Evolutionary conservation across 192 early-diverging fungal species (phyloP), one percentile per base, ranked within the genome.

Genomic region (Gamsiella multidivaricata): DNA sequence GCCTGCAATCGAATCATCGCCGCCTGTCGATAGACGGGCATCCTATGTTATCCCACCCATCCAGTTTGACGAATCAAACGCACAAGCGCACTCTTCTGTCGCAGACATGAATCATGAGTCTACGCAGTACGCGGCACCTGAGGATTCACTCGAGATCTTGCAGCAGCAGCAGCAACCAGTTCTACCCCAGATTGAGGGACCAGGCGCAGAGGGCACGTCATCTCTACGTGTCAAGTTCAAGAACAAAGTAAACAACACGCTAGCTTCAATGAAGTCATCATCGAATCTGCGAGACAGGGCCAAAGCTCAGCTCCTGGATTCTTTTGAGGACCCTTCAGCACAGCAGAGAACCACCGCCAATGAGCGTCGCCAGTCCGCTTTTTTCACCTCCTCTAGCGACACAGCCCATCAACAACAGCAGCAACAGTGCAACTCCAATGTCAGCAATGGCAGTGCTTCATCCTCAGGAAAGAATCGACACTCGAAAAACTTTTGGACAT

Each of bases 201-300:
- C 12, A n/a, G 12, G 25, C 20, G 10, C 18, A 23, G 56, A 60
- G 5, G 61, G 54, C 23, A 17, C 25, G 3, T 61, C 74, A 3
- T 78, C 74, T 1, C 52, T 78, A 0, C 65, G 74, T 28, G 53
- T 55, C 25, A 78, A 78, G 26, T 64, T 78, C 36, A 78, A 69
- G 55, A 78, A 68, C 50, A 58, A 57, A 11, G 65, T 76, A 22
- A 47, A 55, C 52, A 76, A 31, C 52, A 76, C 64, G 18, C 59
- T 78, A 22, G 74, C 74, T 20, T 78, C 74, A 1, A 78, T 78
- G 28, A 62, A 59, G 47, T 78, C 74, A 0, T 69, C 74, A 1
- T 78, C 74, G 10, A 78, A 78, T 29, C 39, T 78, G 8, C 53
- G 62, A 12, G 70, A 73, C 17, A 56, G 32, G 45, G 47, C 31